Evolutionary conservation across 2,329 filamentous ascomycete genomes (phyloP), one percentile per base, ranked within the genome.

Genomic region (Fusarium clavum): DNA sequence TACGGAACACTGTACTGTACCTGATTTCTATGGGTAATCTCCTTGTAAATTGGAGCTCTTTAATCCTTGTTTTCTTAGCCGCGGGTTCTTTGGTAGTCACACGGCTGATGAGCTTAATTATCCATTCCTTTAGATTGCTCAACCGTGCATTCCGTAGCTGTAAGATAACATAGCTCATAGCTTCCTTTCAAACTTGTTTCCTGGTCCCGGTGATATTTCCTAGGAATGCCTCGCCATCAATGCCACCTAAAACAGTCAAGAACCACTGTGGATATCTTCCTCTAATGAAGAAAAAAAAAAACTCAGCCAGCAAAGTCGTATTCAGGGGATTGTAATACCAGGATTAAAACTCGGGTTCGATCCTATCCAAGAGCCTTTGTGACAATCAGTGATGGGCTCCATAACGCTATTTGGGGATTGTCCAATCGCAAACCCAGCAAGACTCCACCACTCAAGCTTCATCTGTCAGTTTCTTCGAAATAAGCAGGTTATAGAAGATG

Each of bases 41-140:
- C 59, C 41, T 61, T 69, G 65, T 51, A 71, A 69, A 71, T 64
- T 71, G 53, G 68, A 45, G 41, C 46, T 57, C 49, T 14, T 24
- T n/a, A 38, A 46, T 29, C 53, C 64, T 56, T 59, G 68, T 44
- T 24, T 20, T 30, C 34, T 49, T 61, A 64, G 47, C 16, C 46
- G 48, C 46, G 52, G 64, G 38, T 30, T 64, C 46, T 61, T 57
- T 55, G 25, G 47, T 64, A 61, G 59, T 45, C 68, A 55, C 47
- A 29, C 53, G 64, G 52, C 52, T 70, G 55, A 58, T 69, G 68
- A 71, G 68, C 59, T 69, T 71, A 71, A 61, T 71, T 69, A 25
- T 29, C 27, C 27, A 29, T 55, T 55, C 30, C 8, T 47, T 49
- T 49, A 61, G 54, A 66, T 68, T 64, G 29, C 59, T 53, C 43